Evolutionary conservation across 768 basidiomycete species (phyloP).

Genomic region (Tricholoma bakamatsutake): DNA sequence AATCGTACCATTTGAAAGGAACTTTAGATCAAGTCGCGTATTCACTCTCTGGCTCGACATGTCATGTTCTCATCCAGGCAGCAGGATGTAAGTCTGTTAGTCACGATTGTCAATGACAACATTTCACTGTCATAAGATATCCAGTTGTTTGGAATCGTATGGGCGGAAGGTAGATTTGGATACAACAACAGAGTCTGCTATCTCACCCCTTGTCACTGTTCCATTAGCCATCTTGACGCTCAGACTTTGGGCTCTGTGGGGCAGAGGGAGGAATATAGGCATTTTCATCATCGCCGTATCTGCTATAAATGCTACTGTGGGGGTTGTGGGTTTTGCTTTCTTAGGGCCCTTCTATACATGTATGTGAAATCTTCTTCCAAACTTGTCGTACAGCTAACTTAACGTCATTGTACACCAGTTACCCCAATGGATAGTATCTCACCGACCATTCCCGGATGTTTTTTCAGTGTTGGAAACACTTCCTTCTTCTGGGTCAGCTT

Average conservation of each 20-base stretch:
- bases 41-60: neutral
- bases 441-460: neutral
- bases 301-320: neutral
- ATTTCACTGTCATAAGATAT: neutral
- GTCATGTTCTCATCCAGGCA: neutral
- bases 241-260: constrained; percentile 3
- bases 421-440: neutral
- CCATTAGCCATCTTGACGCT: neutral
- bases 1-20: neutral
- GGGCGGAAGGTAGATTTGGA: neutral
- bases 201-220: neutral
- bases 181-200: neutral
- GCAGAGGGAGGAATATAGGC: neutral
- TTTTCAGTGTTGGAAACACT: neutral
- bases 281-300: neutral
- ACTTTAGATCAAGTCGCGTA: neutral
- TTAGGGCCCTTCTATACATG: neutral
- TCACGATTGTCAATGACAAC: too few species aligned
- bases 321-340: neutral
- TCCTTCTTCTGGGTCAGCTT: neutral
- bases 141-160: neutral
- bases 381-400: neutral
- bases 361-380: neutral
- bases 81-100: neutral
- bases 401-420: neutral